phyloP scores from a whole-genome alignment of 176 grass and related monocot species.

The Triticum aestivum region DNA sequence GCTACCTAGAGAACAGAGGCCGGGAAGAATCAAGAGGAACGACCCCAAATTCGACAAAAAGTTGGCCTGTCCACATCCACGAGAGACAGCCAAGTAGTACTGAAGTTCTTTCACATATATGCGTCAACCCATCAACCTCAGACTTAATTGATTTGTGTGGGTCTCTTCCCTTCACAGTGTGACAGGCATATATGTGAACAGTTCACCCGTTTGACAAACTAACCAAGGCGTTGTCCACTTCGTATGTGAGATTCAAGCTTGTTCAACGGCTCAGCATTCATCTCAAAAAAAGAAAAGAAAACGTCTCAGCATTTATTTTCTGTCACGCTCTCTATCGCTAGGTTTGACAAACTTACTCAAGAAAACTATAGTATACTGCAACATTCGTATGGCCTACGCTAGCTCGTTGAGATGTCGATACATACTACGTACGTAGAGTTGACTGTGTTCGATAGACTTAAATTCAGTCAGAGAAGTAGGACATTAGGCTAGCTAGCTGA shows the following conservation, averaged over 20 bases:
- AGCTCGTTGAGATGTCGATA: neutral
- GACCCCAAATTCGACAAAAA: conserved; percentile 24
- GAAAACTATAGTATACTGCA: neutral
- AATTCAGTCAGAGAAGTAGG: conserved; percentile 21
- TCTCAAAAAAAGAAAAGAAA: too few species aligned
- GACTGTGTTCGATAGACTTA: neutral
- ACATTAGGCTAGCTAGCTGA: conserved; percentile 5
- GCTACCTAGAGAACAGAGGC: conserved; percentile 14
- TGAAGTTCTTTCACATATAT: neutral
- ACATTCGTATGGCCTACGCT: neutral
- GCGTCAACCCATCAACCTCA: neutral
- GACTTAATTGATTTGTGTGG: conserved; percentile 28
- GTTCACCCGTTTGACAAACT: conserved; percentile 44
- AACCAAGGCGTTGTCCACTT: neutral
- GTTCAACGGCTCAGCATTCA: conserved; percentile 25
- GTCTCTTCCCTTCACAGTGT: conserved; percentile 5
- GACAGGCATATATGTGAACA: conserved; percentile 11
- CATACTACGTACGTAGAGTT: neutral
- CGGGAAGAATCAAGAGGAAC: conserved; percentile 19
- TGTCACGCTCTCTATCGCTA: conserved; percentile 19
- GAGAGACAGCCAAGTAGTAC: conserved; percentile 34
- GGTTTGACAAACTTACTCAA: conserved; percentile 33
- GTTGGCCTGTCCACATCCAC: conserved; percentile 16
- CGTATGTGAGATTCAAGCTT: conserved; percentile 14
- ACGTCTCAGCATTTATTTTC: conserved; percentile 18